A percentile compares a stretch with the other conserved stretches of the same genome.
These are phyloP conservation scores for Rubroshorea leprosula DNA, from an alignment of 345 rosid species.

Conservation along the genomic window DNA sequence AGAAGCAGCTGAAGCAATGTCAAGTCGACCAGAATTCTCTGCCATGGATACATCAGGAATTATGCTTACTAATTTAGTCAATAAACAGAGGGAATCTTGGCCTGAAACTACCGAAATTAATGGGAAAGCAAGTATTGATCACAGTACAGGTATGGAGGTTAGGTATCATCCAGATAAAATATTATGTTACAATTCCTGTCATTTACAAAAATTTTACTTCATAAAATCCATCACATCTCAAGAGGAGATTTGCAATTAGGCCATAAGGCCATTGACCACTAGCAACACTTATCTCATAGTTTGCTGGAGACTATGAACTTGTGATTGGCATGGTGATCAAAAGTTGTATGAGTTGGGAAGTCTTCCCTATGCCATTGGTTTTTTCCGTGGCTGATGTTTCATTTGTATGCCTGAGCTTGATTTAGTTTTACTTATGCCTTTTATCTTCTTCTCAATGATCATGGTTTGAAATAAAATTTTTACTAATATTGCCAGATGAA, in stretches of 20 bases:
- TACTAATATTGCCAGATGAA: constrained; percentile 40
- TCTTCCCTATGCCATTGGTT: neutral
- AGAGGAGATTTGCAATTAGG: too few relatives aligned
- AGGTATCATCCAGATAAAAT: neutral
- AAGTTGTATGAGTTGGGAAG: constrained; percentile 7
- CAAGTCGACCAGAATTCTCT: constrained; percentile 50
- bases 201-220: neutral
- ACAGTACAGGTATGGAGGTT: constrained; percentile 31
- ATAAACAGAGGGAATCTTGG: constrained; percentile 40
- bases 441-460: constrained; percentile 9
- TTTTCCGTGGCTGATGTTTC: neutral
- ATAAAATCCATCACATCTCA: neutral
- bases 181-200: neutral
- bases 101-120: constrained; percentile 45
- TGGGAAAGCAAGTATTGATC: constrained; percentile 35
- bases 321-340: neutral
- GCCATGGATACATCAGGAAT: constrained; percentile 59
- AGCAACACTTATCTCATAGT: neutral
- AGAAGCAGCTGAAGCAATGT: constrained; percentile 64
- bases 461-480: constrained; percentile 4
- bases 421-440: constrained; percentile 6
- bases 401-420: constrained; percentile 12
- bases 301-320: neutral
- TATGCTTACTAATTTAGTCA: constrained; percentile 52
- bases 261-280: neutral